These are phyloP conservation scores for Fusarium udum DNA, from an alignment of 2,329 filamentous ascomycete species.

Conservation along the genomic window DNA sequence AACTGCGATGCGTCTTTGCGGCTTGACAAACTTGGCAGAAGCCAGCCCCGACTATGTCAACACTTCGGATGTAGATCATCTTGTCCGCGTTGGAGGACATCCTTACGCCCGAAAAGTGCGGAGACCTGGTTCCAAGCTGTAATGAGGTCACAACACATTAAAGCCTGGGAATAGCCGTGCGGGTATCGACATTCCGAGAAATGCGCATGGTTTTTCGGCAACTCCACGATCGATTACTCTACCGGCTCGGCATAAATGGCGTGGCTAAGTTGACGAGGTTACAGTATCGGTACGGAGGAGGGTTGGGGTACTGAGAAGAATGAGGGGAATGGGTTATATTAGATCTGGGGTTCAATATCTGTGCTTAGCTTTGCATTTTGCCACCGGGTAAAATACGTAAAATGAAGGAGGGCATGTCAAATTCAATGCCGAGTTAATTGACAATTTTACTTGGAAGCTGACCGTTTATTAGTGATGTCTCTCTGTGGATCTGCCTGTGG, in stretches of 20 bases:
- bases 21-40: not conserved
- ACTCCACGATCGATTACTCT: not conserved
- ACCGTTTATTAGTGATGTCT: not conserved
- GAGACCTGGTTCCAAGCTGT: not conserved
- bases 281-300: not conserved
- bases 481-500: not conserved
- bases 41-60: slow-evolving; percentile 2
- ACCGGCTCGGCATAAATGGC: not conserved
- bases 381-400: not conserved
- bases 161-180: not conserved
- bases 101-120: not conserved
- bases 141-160: not conserved
- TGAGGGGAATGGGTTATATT: not conserved
- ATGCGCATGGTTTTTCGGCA: not conserved
- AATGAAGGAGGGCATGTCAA: not conserved
- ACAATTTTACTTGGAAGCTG: not conserved
- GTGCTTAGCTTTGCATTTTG: not conserved
- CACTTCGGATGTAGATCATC: not conserved
- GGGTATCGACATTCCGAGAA: not conserved
- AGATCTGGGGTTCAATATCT: not conserved
- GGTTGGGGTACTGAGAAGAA: not conserved
- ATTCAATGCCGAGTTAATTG: not conserved
- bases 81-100: not conserved
- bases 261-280: not conserved
- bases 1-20: not conserved